phyloP scores from a whole-genome alignment of 2,329 filamentous ascomycete genomes.

The Cadophora sp. region DNA sequence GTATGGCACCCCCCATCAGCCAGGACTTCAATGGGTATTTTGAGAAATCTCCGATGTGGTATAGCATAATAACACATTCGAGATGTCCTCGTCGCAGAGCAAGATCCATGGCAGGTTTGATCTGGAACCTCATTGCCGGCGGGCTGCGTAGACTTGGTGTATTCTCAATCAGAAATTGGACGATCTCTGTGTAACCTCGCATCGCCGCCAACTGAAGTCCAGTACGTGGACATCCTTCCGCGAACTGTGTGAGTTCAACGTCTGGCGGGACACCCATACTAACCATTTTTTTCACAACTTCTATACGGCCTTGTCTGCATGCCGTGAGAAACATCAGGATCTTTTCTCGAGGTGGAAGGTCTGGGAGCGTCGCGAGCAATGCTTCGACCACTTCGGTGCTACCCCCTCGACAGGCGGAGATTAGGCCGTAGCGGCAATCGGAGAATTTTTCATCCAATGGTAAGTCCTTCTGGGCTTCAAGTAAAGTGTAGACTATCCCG shows the following conservation, averaged over 20 bases:
- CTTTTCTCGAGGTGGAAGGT: neutral
- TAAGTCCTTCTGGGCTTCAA: neutral
- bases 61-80: neutral
- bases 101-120: neutral
- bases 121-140: neutral
- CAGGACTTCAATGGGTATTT: neutral
- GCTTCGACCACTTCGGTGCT: neutral
- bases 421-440: neutral
- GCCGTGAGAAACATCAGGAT: neutral
- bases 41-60: neutral
- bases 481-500: neutral
- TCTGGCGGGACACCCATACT: neutral
- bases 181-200: neutral
- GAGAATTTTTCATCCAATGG: neutral
- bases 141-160: neutral
- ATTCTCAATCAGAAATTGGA: conserved; percentile 7
- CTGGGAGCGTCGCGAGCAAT: neutral
- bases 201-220: conserved; percentile 9
- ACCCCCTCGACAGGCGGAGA: neutral
- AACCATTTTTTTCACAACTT: neutral
- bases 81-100: conserved; percentile 1
- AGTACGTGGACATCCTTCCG: neutral
- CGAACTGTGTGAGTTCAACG: neutral
- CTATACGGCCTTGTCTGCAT: neutral
- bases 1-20: neutral